phyloP scores from a whole-genome alignment of 345 rosid species.

The Rhizophora apiculata region DNA sequence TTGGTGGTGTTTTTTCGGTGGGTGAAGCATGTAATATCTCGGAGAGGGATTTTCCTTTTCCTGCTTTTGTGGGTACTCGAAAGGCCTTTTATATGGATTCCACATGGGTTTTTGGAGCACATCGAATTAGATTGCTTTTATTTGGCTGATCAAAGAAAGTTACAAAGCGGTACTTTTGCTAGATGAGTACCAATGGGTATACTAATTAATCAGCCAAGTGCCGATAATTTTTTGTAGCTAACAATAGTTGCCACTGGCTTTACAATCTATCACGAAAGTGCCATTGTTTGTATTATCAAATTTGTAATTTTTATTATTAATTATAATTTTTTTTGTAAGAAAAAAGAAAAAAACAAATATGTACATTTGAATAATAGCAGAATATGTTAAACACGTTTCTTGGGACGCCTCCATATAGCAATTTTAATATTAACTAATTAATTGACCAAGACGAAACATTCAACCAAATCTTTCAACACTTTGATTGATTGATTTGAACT shows the following conservation, averaged over 20 bases:
- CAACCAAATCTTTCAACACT: too few relatives aligned
- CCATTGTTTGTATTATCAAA: slow-evolving; percentile 3
- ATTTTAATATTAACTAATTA: too few relatives aligned
- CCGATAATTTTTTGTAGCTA: slow-evolving; percentile 7
- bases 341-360: too few relatives aligned
- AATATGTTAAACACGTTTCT: too few relatives aligned
- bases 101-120: slow-evolving; percentile 8
- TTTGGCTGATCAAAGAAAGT: slow-evolving; percentile 29
- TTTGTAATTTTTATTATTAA: too few relatives aligned
- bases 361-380: too few relatives aligned
- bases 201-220: slow-evolving; percentile 26
- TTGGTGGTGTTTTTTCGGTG: background rate
- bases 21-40: slow-evolving; percentile 10
- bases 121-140: slow-evolving; percentile 5
- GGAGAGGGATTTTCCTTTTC: slow-evolving; percentile 1
- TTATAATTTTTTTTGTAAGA: too few relatives aligned
- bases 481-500: too few relatives aligned
- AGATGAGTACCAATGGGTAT: background rate
- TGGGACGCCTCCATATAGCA: too few relatives aligned
- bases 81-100: slow-evolving; percentile 20
- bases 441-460: too few relatives aligned
- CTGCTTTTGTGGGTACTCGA: background rate
- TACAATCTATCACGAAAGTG: slow-evolving; percentile 9
- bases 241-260: slow-evolving; percentile 7
- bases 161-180: slow-evolving; percentile 28